phyloP scores from a whole-genome alignment of 2,329 filamentous ascomycete genomes.

The Alternaria viburni region DNA sequence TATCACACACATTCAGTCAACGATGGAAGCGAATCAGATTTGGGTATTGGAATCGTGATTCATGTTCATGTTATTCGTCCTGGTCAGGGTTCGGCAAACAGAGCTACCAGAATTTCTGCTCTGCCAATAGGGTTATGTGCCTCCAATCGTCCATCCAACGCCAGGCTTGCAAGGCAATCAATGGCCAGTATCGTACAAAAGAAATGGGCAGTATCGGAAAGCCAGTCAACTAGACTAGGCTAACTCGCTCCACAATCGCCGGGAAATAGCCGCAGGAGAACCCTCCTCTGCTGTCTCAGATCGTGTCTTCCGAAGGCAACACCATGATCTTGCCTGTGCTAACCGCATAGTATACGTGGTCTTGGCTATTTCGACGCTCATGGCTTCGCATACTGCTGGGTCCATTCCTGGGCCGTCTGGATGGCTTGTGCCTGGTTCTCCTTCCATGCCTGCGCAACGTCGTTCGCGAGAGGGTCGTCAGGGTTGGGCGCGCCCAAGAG shows the following conservation, averaged over 20 bases:
- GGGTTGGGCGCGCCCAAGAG: constrained; percentile 95
- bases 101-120: constrained; percentile 12
- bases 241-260: neutral
- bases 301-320: neutral
- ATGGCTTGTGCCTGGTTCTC: constrained; percentile 93
- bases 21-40: neutral
- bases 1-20: neutral
- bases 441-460: constrained; percentile 98
- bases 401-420: constrained; percentile 91
- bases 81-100: constrained; percentile 9
- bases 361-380: constrained; percentile 11
- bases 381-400: constrained; percentile 72
- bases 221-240: neutral
- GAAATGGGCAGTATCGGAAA: constrained; percentile 2
- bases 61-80: constrained; percentile 24
- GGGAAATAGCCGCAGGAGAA: neutral
- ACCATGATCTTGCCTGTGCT: neutral
- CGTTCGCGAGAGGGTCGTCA: constrained; percentile 96
- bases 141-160: constrained; percentile 27
- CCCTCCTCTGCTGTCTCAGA: neutral
- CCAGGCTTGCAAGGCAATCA: constrained; percentile 21
- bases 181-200: constrained; percentile 19
- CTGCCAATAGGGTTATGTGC: constrained; percentile 20
- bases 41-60: constrained; percentile 17
- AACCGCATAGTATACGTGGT: neutral